Evolutionary conservation across 2,329 filamentous ascomycete genomes (phyloP).

Genomic region (Zasmidium angulare): DNA sequence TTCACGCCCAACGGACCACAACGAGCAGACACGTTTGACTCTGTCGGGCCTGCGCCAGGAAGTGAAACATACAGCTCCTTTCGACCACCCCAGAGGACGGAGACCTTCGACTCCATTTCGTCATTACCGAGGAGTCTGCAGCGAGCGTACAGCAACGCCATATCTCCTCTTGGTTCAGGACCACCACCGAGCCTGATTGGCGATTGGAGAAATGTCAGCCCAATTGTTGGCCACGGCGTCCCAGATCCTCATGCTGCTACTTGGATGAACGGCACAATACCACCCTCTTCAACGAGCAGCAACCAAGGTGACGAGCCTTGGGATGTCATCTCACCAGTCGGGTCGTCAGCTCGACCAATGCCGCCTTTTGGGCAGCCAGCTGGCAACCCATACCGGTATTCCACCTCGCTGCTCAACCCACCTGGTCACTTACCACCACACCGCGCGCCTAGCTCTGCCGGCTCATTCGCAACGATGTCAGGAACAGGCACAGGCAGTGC

Average conservation of each 20-base stretch:
- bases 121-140: conserved; percentile 30
- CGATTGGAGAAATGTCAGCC: conserved; percentile 31
- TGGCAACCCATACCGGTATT: conserved; percentile 22
- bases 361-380: conserved; percentile 11
- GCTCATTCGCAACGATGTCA: conserved; percentile 14
- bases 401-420: conserved; percentile 27
- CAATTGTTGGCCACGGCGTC: conserved; percentile 12
- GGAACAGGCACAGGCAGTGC: conserved; percentile 5
- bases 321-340: conserved; percentile 23
- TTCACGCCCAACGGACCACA: not conserved
- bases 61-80: conserved; percentile 9
- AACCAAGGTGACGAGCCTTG: conserved; percentile 20
- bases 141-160: conserved; percentile 34
- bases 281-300: not conserved
- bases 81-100: conserved; percentile 7
- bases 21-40: conserved; percentile 12
- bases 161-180: conserved; percentile 20
- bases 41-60: not conserved
- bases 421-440: conserved; percentile 22
- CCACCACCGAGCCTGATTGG: conserved; percentile 26
- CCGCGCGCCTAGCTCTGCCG: conserved; percentile 16
- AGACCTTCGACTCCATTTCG: conserved; percentile 17
- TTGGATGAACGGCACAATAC: conserved; percentile 13
- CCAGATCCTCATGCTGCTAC: conserved; percentile 6
- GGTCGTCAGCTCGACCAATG: not conserved